A percentile compares a stretch with the other conserved stretches of the same genome.
phyloP scores from a whole-genome alignment of 2,329 filamentous ascomycete genomes.

The Epichloe brachyelytri region DNA sequence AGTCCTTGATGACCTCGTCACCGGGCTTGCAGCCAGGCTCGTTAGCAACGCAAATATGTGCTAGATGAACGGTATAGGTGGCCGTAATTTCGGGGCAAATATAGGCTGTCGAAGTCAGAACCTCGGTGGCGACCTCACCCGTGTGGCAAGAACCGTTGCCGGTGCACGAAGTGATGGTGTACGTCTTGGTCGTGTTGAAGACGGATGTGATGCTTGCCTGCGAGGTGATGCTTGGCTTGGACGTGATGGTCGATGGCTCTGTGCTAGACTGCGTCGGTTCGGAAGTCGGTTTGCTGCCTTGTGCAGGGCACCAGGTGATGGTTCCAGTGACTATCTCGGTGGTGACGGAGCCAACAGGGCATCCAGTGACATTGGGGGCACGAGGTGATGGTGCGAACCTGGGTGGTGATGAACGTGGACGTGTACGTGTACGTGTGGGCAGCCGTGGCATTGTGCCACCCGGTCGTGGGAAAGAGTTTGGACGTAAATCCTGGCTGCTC shows the following conservation, averaged over 20 bases:
- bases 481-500: conserved; percentile 6
- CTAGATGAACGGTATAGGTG: conserved; percentile 17
- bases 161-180: conserved; percentile 45
- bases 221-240: conserved; percentile 3
- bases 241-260: not conserved
- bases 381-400: conserved; percentile 19
- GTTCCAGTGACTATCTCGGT: conserved; percentile 15
- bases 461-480: conserved; percentile 3
- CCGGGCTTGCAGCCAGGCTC: conserved; percentile 16
- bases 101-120: conserved; percentile 12
- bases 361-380: conserved; percentile 17
- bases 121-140: conserved; percentile 12
- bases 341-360: conserved; percentile 17
- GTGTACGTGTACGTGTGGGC: conserved; percentile 15
- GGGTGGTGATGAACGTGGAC: conserved; percentile 16
- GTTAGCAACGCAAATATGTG: conserved; percentile 15
- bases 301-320: conserved; percentile 25
- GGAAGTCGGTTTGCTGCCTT: not conserved
- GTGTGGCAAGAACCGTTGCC: conserved; percentile 25
- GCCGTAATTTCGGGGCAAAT: conserved; percentile 14
- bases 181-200: conserved; percentile 39
- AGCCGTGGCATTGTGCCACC: conserved; percentile 10
- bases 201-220: conserved; percentile 18
- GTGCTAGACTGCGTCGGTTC: not conserved
- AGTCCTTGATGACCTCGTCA: conserved; percentile 11